Conservation (phyloP, 129 eudicot genomes). For the Lonicera japonica region DNA sequence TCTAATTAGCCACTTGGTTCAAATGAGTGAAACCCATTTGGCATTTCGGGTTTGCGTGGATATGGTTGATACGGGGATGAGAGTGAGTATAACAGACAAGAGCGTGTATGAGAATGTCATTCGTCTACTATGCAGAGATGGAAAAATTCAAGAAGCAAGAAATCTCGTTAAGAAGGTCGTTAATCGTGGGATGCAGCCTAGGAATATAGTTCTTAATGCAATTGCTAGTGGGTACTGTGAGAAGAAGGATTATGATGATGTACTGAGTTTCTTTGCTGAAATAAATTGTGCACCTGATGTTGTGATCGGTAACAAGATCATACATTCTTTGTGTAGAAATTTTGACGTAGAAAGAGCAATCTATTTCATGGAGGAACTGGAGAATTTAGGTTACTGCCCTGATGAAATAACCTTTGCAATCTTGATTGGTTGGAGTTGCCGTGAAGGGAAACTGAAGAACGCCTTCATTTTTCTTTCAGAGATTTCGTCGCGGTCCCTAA, state of each 20-base stretch:
- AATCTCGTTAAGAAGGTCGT: slow-evolving; percentile 45
- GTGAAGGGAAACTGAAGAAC: slow-evolving; percentile 48
- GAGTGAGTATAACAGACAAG: slow-evolving; percentile 26
- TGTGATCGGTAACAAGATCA: slow-evolving; percentile 51
- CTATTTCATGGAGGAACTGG: slow-evolving; percentile 37
- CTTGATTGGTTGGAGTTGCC: slow-evolving; percentile 67
- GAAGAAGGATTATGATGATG: slow-evolving; percentile 73
- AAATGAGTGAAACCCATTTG: slow-evolving; percentile 31
- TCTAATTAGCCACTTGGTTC: slow-evolving; percentile 44
- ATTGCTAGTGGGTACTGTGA: slow-evolving; percentile 58
- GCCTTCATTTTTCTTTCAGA: slow-evolving; percentile 56
- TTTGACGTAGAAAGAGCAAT: slow-evolving; percentile 55
- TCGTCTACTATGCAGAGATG: slow-evolving; percentile 40
- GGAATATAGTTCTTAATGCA: slow-evolving; percentile 36
- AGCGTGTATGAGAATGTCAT: slow-evolving; percentile 32
- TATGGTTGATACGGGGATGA: slow-evolving; percentile 38
- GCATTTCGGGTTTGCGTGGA: slow-evolving; percentile 34
- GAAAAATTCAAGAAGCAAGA: slow-evolving; percentile 70
- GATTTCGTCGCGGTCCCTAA: slow-evolving; percentile 52
- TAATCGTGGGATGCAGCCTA: slow-evolving; percentile 46
- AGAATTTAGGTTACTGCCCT: slow-evolving; percentile 47
- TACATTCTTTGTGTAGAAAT: slow-evolving; percentile 47
- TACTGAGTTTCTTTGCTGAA: slow-evolving; percentile 55
- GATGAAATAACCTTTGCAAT: slow-evolving; percentile 66
- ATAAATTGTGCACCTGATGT: slow-evolving; percentile 40